phyloP scores from a whole-genome alignment of 2,329 filamentous ascomycete species.

The Fusarium chuoi region DNA sequence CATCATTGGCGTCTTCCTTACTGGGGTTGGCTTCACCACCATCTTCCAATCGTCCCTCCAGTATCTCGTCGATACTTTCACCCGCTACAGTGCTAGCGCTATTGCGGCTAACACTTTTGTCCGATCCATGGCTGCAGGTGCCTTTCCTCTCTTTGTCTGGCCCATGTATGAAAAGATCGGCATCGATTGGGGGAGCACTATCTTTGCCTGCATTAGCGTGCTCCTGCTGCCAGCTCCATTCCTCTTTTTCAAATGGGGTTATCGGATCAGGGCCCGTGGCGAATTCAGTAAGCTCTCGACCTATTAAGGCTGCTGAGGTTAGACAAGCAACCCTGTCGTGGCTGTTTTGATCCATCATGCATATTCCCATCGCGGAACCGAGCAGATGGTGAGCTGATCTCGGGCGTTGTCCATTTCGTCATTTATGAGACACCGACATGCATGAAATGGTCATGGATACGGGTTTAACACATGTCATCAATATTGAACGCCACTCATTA shows the following conservation, averaged over 20 bases:
- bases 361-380: neutral
- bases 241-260: slow-evolving; percentile 2
- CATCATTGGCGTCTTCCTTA: neutral
- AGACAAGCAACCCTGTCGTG: neutral
- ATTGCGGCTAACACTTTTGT: neutral
- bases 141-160: neutral
- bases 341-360: neutral
- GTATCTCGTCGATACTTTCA: neutral
- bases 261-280: neutral
- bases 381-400: neutral
- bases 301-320: neutral
- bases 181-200: neutral
- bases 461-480: neutral
- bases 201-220: neutral
- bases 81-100: neutral
- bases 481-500: neutral
- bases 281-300: neutral
- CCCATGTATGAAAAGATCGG: neutral
- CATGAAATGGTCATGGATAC: neutral
- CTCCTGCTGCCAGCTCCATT: neutral
- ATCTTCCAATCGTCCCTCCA: neutral
- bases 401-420: neutral
- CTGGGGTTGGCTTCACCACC: slow-evolving; percentile 1
- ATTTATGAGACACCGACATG: neutral
- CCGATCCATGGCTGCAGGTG: neutral